Conservation (phyloP, 495 filamentous ascomycete species). For the Saxophila tyrrhenica region DNA sequence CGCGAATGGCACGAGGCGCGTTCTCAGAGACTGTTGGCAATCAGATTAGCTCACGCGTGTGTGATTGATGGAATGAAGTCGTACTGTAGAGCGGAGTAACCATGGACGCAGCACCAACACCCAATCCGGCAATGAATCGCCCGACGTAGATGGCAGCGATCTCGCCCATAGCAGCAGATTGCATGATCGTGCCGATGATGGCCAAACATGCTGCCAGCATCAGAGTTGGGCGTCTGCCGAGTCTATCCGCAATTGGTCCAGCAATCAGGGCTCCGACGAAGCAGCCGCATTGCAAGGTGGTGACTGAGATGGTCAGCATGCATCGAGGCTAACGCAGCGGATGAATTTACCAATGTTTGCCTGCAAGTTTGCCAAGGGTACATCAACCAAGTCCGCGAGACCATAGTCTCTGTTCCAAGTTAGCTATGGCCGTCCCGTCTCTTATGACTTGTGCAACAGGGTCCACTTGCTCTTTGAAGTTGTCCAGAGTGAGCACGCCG, state of each 20-base stretch:
- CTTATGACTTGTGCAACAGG: not conserved
- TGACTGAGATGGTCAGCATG: slow-evolving; percentile 18
- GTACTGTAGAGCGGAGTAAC: slow-evolving; percentile 44
- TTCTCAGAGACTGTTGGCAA: slow-evolving; percentile 51
- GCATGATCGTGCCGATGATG: slow-evolving; percentile 27
- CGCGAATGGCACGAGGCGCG: slow-evolving; percentile 59
- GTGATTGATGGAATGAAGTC: not conserved
- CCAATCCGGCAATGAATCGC: slow-evolving; percentile 52
- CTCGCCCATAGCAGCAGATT: slow-evolving; percentile 28
- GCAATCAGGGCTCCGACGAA: slow-evolving; percentile 50
- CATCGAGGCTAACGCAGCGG: not conserved
- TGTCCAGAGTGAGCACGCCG: slow-evolving; percentile 44
- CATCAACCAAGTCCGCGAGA: slow-evolving; percentile 21
- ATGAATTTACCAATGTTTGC: slow-evolving; percentile 51
- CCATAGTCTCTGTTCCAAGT: slow-evolving; percentile 37
- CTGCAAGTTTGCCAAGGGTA: slow-evolving; percentile 31
- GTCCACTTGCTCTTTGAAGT: slow-evolving; percentile 35
- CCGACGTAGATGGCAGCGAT: slow-evolving; percentile 30
- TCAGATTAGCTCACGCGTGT: no score
- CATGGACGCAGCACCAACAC: slow-evolving; percentile 55
- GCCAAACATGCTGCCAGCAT: slow-evolving; percentile 29
- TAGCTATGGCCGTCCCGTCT: not conserved
- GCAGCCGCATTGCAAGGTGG: slow-evolving; percentile 53
- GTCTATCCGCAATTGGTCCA: slow-evolving; percentile 19
- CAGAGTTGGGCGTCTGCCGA: slow-evolving; percentile 12